Conservation (phyloP, 306 rosid genomes). For the Quercus suber region DNA sequence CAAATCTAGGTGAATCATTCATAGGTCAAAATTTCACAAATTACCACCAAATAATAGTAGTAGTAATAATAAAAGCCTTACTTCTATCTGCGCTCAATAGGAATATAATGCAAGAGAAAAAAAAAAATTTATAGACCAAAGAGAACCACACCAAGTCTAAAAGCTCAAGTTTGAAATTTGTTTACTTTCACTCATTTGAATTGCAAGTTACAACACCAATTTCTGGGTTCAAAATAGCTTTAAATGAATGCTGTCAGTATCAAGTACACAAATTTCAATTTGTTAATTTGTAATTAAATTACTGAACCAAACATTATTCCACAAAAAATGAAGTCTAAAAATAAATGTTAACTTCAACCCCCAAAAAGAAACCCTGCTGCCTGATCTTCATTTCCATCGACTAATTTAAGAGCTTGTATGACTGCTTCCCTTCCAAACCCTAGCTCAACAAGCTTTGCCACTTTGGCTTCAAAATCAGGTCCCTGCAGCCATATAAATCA, state of each 20-base stretch:
- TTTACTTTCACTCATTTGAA: background rate
- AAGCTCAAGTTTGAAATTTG: background rate
- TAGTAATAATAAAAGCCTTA: too few relatives aligned
- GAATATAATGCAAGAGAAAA: background rate
- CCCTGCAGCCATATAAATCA: slow-evolving; percentile 42
- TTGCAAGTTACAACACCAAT: background rate
- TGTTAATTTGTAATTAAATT: background rate
- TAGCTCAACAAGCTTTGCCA: slow-evolving; percentile 86
- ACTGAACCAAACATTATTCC: background rate
- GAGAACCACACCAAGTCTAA: background rate
- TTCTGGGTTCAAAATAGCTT: background rate
- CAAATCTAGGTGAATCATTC: too few relatives aligned
- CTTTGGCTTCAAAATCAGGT: slow-evolving; percentile 71
- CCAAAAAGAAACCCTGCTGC: slow-evolving; percentile 59
- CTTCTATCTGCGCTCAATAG: background rate
- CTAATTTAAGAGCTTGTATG: slow-evolving; percentile 74
- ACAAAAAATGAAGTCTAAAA: background rate
- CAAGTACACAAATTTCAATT: background rate
- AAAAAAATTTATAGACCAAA: background rate
- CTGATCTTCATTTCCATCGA: slow-evolving; percentile 55
- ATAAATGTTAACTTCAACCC: slow-evolving; percentile 21
- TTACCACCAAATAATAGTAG: too few relatives aligned
- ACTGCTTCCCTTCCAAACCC: slow-evolving; percentile 90
- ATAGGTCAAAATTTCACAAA: too few relatives aligned
- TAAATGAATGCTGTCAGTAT: background rate